phyloP scores from a whole-genome alignment of 768 basidiomycete genomes.

The Rhodosporidiobolus odoratus region DNA sequence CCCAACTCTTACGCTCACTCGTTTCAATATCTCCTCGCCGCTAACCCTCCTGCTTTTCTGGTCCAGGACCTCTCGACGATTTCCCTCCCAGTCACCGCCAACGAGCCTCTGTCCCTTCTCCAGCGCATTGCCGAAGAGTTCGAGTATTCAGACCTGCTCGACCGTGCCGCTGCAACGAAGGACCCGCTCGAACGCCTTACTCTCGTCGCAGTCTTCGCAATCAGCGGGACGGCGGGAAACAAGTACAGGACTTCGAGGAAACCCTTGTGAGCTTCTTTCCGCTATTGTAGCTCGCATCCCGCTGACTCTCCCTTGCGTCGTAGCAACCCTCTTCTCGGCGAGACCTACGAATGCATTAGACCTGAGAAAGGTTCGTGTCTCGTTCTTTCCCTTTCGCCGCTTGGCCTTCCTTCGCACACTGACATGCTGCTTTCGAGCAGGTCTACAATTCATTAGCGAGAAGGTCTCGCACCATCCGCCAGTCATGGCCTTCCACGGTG shows the following conservation, averaged over 20 bases:
- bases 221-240: conserved; percentile 91
- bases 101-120: conserved; percentile 74
- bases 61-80: conserved; percentile 81
- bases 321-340: conserved; percentile 69
- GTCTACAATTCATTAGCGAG: conserved; percentile 54
- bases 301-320: not conserved
- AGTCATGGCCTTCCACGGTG: conserved; percentile 36
- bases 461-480: conserved; percentile 93
- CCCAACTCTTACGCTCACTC: too few relatives aligned
- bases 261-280: conserved; percentile 55
- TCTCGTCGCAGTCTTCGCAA: conserved; percentile 88
- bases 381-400: conserved; percentile 57
- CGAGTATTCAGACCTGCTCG: conserved; percentile 49
- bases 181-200: conserved; percentile 78
- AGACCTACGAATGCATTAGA: conserved; percentile 89
- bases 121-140: conserved; percentile 92
- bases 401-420: too few relatives aligned
- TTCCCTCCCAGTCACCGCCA: conserved; percentile 75
- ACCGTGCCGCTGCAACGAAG: conserved; percentile 69
- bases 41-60: not conserved
- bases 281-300: not conserved
- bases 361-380: conserved; percentile 68
- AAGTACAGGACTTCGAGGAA: conserved; percentile 82
- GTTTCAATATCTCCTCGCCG: too few relatives aligned
- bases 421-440: conserved; percentile 8